phyloP scores from a whole-genome alignment of 108 stramenopile genomes.

The Pelagomonas calceolata region DNA sequence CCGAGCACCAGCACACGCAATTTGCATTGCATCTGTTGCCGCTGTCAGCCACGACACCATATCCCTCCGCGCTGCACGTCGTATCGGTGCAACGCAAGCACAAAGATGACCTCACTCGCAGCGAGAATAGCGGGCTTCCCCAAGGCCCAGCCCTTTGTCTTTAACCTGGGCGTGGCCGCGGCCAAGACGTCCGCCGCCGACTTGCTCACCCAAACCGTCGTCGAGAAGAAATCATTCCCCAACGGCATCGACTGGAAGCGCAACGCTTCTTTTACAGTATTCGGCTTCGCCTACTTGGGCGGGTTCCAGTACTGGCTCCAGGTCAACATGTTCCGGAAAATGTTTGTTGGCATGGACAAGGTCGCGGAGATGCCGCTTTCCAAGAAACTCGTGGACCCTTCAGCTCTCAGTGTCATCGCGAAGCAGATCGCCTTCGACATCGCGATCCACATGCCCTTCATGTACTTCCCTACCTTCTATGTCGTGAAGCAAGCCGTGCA shows the following conservation, averaged over 20 bases:
- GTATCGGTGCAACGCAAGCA: too few species aligned
- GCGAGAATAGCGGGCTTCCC: neutral
- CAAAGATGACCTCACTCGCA: too few species aligned
- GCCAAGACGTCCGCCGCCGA: conserved; percentile 68
- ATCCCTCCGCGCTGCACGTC: too few species aligned
- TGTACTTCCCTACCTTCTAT: conserved; percentile 86
- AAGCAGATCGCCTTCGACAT: conserved; percentile 84
- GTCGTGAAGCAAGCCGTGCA: conserved; percentile 72
- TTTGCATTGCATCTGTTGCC: too few species aligned
- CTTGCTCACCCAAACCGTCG: conserved; percentile 63
- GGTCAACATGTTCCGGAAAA: conserved; percentile 64
- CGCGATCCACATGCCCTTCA: conserved; percentile 64
- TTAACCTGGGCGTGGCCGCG: conserved; percentile 66
- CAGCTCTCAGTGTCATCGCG: conserved; percentile 31
- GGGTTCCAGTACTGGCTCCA: conserved; percentile 75
- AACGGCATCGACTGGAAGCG: conserved; percentile 65
- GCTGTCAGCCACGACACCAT: too few species aligned
- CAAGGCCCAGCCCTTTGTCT: conserved; percentile 49
- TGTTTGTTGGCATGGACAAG: conserved; percentile 67
- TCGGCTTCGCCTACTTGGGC: conserved; percentile 72
- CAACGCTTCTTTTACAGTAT: conserved; percentile 64
- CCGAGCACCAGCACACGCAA: too few species aligned
- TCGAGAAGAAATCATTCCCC: conserved; percentile 54
- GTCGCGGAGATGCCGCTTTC: conserved; percentile 56
- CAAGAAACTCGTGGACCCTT: conserved; percentile 46